A percentile compares a stretch with the other conserved stretches of the same genome.
These are phyloP conservation scores for Immersiporthe knoxdaviesiana DNA, from an alignment of 2,329 filamentous ascomycete species.

Conservation along the genomic window DNA sequence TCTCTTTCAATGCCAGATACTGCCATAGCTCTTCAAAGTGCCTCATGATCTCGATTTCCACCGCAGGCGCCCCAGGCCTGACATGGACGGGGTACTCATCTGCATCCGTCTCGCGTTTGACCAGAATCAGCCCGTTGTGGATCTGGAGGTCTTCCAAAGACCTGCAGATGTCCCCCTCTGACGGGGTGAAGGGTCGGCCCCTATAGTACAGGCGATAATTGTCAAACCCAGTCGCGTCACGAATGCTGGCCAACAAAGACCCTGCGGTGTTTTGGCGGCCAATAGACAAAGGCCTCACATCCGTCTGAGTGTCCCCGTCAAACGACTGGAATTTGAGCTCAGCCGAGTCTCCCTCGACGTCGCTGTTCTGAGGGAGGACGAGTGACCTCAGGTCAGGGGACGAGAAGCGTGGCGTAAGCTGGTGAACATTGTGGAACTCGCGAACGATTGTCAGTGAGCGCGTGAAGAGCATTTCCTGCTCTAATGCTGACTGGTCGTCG, in stretches of 20 bases:
- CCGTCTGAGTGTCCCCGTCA: conserved; percentile 61
- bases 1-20: conserved; percentile 75
- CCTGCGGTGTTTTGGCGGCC: conserved; percentile 72
- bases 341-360: conserved; percentile 65
- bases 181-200: conserved; percentile 67
- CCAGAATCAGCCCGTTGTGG: conserved; percentile 65
- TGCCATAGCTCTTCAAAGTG: conserved; percentile 86
- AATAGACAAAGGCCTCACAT: conserved; percentile 65
- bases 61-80: conserved; percentile 56
- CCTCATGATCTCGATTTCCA: conserved; percentile 79
- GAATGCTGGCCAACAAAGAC: conserved; percentile 69
- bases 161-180: conserved; percentile 59
- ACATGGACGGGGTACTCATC: conserved; percentile 48
- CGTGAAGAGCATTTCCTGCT: conserved; percentile 66
- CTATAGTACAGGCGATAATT: conserved; percentile 75
- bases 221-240: conserved; percentile 72
- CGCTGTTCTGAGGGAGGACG: conserved; percentile 54
- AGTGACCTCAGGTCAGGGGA: conserved; percentile 60
- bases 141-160: conserved; percentile 72
- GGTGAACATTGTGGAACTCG: conserved; percentile 68
- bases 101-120: conserved; percentile 61
- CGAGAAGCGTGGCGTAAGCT: conserved; percentile 62
- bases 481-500: conserved; percentile 42
- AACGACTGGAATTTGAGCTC: conserved; percentile 77
- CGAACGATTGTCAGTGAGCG: conserved; percentile 71